Evolutionary conservation across 2,329 filamentous ascomycete species (phyloP).

Genomic region (Sclerotinia trifoliorum): DNA sequence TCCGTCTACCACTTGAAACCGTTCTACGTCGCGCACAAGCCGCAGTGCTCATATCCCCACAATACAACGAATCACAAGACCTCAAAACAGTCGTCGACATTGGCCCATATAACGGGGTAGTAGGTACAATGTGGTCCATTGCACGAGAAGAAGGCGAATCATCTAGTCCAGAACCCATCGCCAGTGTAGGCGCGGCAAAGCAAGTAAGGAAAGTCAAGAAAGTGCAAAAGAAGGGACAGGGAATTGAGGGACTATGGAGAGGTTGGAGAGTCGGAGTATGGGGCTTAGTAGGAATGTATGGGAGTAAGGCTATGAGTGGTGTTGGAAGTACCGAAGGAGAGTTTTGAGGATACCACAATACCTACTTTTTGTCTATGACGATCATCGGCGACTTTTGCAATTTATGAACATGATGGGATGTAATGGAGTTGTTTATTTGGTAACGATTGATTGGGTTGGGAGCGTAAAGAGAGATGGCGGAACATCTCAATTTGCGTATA

Average conservation of each 20-base stretch:
- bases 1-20: conserved; percentile 89
- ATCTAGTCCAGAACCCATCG: conserved; percentile 12
- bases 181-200: conserved; percentile 10
- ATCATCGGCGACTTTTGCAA: not conserved
- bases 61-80: conserved; percentile 22
- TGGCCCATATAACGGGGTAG: conserved; percentile 77
- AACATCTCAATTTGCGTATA: conserved; percentile 9
- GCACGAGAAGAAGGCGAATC: conserved; percentile 78
- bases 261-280: conserved; percentile 59
- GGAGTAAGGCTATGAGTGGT: conserved; percentile 39
- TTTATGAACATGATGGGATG: not conserved
- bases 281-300: conserved; percentile 56
- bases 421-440: conserved; percentile 8
- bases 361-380: conserved; percentile 7
- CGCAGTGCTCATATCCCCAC: conserved; percentile 53
- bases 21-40: conserved; percentile 87
- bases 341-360: conserved; percentile 28
- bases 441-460: not conserved
- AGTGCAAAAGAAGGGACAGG: conserved; percentile 47
- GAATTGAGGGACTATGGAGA: conserved; percentile 54
- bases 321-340: conserved; percentile 36
- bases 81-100: conserved; percentile 71
- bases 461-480: not conserved
- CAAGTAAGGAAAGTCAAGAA: conserved; percentile 26
- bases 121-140: conserved; percentile 91